phyloP scores from a whole-genome alignment of 1,284 basidiomycete genomes.

The Meripilus lineatus region DNA sequence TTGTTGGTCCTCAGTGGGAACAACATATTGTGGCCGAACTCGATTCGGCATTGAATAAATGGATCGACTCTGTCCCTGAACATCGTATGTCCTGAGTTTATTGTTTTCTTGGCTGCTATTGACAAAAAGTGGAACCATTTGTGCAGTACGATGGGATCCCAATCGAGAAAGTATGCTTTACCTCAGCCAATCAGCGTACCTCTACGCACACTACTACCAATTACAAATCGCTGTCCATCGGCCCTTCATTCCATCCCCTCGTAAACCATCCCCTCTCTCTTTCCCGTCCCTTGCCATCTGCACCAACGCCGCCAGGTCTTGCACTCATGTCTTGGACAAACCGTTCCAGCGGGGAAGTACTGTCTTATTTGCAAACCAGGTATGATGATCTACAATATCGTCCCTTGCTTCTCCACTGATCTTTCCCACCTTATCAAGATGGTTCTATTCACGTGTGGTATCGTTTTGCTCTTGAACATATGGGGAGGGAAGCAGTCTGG shows the following conservation, averaged over 20 bases:
- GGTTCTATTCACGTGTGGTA: slow-evolving; percentile 56
- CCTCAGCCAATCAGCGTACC: slow-evolving; percentile 46
- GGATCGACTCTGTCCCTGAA: slow-evolving; percentile 57
- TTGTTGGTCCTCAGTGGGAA: slow-evolving; percentile 46
- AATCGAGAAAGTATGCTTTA: slow-evolving; percentile 34
- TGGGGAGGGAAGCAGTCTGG: slow-evolving; percentile 69
- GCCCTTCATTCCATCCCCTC: slow-evolving; percentile 50
- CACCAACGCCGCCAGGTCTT: slow-evolving; percentile 52
- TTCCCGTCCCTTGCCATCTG: slow-evolving; percentile 57
- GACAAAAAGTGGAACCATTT: slow-evolving; percentile 39
- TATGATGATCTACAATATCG: not conserved
- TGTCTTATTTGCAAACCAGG: slow-evolving; percentile 2
- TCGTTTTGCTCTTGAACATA: slow-evolving; percentile 69
- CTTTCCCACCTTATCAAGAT: slow-evolving; percentile 37
- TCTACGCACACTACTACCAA: slow-evolving; percentile 49
- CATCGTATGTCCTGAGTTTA: slow-evolving; percentile 30
- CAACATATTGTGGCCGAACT: slow-evolving; percentile 53
- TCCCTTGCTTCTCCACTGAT: slow-evolving; percentile 41
- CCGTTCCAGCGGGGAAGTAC: slow-evolving; percentile 17
- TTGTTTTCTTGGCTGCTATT: not conserved
- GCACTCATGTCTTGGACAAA: slow-evolving; percentile 44
- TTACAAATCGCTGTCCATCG: slow-evolving; percentile 51
- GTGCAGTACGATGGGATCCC: slow-evolving; percentile 52
- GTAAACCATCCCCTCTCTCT: slow-evolving; percentile 32
- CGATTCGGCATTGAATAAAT: slow-evolving; percentile 57